Percentiles rank a stretch among this genome's conserved stretches.
Conservation (phyloP, 2,329 filamentous ascomycete species). For the Polychaeton citri region DNA sequence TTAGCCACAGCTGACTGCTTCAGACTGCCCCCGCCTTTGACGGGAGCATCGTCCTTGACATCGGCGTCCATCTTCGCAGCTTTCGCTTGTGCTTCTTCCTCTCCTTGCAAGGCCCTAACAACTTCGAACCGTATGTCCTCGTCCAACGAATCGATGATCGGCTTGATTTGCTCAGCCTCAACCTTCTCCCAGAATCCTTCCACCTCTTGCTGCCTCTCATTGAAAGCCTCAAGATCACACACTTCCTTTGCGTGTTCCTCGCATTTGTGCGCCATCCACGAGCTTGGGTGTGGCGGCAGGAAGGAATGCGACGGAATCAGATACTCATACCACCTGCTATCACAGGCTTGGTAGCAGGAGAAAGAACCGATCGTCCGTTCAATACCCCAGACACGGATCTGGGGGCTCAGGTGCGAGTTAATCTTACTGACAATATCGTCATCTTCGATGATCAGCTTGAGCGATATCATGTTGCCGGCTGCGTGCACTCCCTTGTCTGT, state of each 20-base stretch:
- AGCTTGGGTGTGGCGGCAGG: constrained; percentile 79
- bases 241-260: constrained; percentile 63
- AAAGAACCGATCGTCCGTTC: constrained; percentile 81
- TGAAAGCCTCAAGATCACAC: constrained; percentile 55
- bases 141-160: constrained; percentile 46
- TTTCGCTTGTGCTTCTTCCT: constrained; percentile 22
- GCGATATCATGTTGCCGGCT: constrained; percentile 83
- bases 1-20: constrained; percentile 4
- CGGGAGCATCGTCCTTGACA: constrained; percentile 17
- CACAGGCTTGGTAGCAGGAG: constrained; percentile 88
- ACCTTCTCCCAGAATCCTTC: constrained; percentile 69
- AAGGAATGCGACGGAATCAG: constrained; percentile 88
- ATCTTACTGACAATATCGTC: constrained; percentile 78
- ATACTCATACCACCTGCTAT: constrained; percentile 96
- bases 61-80: constrained; percentile 20
- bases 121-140: constrained; percentile 51
- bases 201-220: constrained; percentile 61
- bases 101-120: constrained; percentile 43
- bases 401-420: constrained; percentile 68
- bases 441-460: constrained; percentile 94
- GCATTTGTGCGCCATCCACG: constrained; percentile 72
- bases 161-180: constrained; percentile 69
- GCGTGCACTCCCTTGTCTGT: constrained; percentile 98
- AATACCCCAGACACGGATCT: constrained; percentile 93
- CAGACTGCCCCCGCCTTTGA: constrained; percentile 9